Evolutionary conservation across 441 rosid species (phyloP), one percentile per base, ranked within the genome.

Genomic region (Syzygium malaccense): DNA sequence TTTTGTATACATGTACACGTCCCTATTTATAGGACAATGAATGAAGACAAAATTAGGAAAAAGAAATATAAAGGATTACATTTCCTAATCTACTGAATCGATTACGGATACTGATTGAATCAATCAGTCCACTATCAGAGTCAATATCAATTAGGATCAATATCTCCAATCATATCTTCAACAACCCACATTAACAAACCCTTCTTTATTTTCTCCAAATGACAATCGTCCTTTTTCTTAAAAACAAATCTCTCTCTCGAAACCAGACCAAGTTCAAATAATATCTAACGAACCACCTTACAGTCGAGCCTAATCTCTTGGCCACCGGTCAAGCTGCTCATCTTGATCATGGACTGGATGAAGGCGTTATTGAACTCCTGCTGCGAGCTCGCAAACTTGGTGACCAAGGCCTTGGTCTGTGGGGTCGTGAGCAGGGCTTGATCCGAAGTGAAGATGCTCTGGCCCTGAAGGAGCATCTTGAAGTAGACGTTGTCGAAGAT

Each of bases 401-500:
- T 75, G 41, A 93, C 93, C 90, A 93, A 80, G 56, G 64, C 86
- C 68, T 71, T 92, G 5, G 96, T 93, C 89, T 60, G 89, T 1
- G 95, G 91, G 83, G 86, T 86, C 25, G 91, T 79, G 79, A 94
- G 94, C 84, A 95, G 93, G 75, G 95, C 93, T 87, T 95, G 93
- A 90, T 95, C 95, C 2, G 96, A 93, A 33, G 94, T 88, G 90
- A 95, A 95, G 88, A 94, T 88, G 88, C 93, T 86, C 88, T 89
- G 93, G 30, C 93, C 90, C 84, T 93, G 92, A 45, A 93, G 89
- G 48, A 95, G 87, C 87, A 92, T 89, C 91, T 92, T 94, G 92
- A 88, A 95, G 89, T 94, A 92, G 23, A 91, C 86, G 88, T 94
- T 93, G 87, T 95, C 97, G 51, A 94, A 95, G n/a, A 89, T 45